phyloP scores from a whole-genome alignment of 176 grass and related monocot genomes.

The Carex kokanica region DNA sequence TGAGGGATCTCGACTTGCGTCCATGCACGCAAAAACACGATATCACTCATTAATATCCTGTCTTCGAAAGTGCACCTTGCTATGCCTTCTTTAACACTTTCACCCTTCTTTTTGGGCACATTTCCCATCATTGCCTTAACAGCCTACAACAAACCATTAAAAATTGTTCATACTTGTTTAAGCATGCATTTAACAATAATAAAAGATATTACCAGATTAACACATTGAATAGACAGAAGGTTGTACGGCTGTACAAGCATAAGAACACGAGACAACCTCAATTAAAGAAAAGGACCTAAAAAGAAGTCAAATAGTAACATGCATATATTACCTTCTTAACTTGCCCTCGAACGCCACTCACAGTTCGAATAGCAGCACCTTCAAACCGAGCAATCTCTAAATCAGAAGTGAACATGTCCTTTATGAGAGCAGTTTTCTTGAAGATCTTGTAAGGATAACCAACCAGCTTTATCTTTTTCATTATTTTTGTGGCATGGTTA shows the following conservation, averaged over 20 bases:
- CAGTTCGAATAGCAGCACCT: slow-evolving; percentile 81
- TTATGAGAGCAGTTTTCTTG: slow-evolving; percentile 91
- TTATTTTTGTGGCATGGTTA: slow-evolving; percentile 79
- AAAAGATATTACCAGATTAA: neutral
- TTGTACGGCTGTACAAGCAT: neutral
- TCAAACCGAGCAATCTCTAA: slow-evolving; percentile 98
- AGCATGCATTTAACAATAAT: neutral
- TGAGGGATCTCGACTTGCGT: slow-evolving; percentile 74
- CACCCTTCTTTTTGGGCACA: slow-evolving; percentile 57
- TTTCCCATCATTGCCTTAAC: slow-evolving; percentile 63
- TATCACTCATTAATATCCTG: slow-evolving; percentile 95
- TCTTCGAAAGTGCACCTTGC: slow-evolving; percentile 98
- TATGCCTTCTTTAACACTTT: slow-evolving; percentile 66
- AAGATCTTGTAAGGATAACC: slow-evolving; percentile 91
- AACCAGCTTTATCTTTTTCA: slow-evolving; percentile 95
- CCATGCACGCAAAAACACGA: slow-evolving; percentile 95
- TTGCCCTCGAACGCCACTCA: slow-evolving; percentile 89
- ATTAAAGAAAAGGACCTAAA: slow-evolving; percentile 6
- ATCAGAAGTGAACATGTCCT: slow-evolving; percentile 96
- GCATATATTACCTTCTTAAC: slow-evolving; percentile 82
- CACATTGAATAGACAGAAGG: neutral
- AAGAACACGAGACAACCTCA: neutral
- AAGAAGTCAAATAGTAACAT: neutral
- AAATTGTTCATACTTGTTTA: neutral
- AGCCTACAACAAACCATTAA: slow-evolving; percentile 45